Evolutionary conservation across 1,284 basidiomycete genomes (phyloP), one percentile per base, ranked within the genome.

Genomic region (Cerioporus squamosus): DNA sequence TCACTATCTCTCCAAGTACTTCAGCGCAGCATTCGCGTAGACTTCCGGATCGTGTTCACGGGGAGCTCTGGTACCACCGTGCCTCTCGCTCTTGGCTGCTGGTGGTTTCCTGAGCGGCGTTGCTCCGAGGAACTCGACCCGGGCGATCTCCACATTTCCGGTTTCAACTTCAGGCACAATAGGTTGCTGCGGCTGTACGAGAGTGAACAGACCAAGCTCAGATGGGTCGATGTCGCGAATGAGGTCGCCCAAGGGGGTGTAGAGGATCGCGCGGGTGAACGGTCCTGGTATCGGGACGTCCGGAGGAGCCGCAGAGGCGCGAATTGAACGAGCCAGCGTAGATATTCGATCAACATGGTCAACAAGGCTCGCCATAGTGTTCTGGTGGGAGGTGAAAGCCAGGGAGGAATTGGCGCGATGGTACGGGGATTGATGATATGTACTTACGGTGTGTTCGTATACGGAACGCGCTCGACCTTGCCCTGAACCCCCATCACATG

Each of bases 171-270:
- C 76, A 44, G 59, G 61, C 29, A 56, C 62, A 23, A 33, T 66
- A 51, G 64, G 64, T 17, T 63, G 63, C 2, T 67, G 53, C 18
- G 72, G 70, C 8, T 70, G 66, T 3, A 80, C 74, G 52, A 90
- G 77, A 3, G 80, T 83, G 73, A 92, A 91, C 18, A 92, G 82
- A 29, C 90, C 89, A 24, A 90, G 78, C 70, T 92, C 90, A 12
- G 90, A 84, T 9, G 86, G 78, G 63, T 91, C 89, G 59, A 87
- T 78, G 66, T 92, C 90, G 65, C 89, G 87, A 59, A 91, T 90
- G 59, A 91, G 83, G 66, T 91, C 86, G 45, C 86, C 85, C 10
- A 92, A 80, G 49, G 80, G 73, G 0, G 84, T 81, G 29, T 79
- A 64, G 24, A 92, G 82, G 14, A 90, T 80, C 2, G 90, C 88